Conservation (phyloP, 495 filamentous ascomycete genomes). For the Aspergillus taichungensis region DNA sequence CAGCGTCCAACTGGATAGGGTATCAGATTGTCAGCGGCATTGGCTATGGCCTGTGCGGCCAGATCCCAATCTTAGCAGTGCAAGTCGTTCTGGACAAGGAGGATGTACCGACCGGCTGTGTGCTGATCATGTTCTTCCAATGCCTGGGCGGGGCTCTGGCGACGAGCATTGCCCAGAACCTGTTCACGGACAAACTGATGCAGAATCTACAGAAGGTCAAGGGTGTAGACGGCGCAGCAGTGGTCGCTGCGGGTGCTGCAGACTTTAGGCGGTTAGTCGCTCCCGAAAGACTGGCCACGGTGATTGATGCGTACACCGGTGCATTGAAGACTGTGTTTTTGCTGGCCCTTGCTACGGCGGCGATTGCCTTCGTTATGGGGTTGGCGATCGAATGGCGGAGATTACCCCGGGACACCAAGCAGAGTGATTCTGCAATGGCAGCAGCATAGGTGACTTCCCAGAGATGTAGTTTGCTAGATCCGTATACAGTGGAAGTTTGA, state of each 20-base stretch:
- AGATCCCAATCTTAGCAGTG: slow-evolving; percentile 24
- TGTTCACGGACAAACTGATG: slow-evolving; percentile 8
- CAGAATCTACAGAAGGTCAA: no score
- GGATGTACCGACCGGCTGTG: slow-evolving; percentile 20
- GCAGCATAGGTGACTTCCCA: no score
- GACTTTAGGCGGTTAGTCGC: no score
- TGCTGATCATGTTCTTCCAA: slow-evolving; percentile 31
- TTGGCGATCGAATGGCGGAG: slow-evolving; percentile 8
- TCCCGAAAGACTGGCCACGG: no score
- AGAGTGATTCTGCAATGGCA: neutral
- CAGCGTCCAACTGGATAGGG: slow-evolving; percentile 34
- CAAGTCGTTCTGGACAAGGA: slow-evolving; percentile 17
- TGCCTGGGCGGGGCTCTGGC: slow-evolving; percentile 53
- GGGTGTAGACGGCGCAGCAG: no score
- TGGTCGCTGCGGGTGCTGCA: no score
- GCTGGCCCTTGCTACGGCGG: slow-evolving; percentile 7
- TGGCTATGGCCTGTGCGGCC: slow-evolving; percentile 18
- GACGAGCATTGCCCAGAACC: slow-evolving; percentile 44
- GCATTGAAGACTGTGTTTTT: slow-evolving; percentile 2
- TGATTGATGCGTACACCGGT: no score
- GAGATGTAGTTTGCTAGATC: no score
- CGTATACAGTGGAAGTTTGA: no score
- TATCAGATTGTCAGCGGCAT: slow-evolving; percentile 22
- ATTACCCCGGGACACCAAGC: neutral
- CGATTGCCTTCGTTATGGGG: slow-evolving; percentile 2